Percentiles rank a stretch among this genome's conserved stretches.
phyloP scores from a whole-genome alignment of 1,139 yeast species.

The Saccharomyces hybrid region DNA sequence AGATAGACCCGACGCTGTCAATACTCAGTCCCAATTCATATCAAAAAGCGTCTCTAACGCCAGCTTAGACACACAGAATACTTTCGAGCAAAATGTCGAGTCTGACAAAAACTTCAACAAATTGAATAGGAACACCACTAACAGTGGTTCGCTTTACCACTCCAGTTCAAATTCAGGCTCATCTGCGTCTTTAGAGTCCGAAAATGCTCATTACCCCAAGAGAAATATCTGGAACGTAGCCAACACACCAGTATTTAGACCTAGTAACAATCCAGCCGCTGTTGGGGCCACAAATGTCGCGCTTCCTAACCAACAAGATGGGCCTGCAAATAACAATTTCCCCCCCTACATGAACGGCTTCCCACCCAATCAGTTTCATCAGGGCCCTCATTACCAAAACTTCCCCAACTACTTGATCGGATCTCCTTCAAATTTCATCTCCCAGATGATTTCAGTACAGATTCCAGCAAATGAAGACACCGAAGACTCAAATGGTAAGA shows the following conservation, averaged over 20 bases:
- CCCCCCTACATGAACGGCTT: slow-evolving; percentile 3
- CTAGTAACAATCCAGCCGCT: slow-evolving; percentile 6
- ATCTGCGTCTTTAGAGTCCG: neutral
- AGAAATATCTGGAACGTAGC: slow-evolving; percentile 27
- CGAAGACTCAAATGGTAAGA: neutral
- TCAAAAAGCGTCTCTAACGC: neutral
- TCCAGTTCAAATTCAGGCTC: neutral
- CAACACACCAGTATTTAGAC: slow-evolving; percentile 22
- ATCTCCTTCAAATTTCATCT: neutral
- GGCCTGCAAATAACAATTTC: slow-evolving; percentile 1
- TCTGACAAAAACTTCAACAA: neutral
- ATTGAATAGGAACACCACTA: neutral
- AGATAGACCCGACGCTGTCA: neutral
- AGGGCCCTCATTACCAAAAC: slow-evolving; percentile 3
- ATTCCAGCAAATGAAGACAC: neutral
- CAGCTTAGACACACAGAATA: slow-evolving; percentile 6
- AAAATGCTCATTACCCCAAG: neutral
- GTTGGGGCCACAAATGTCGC: slow-evolving; percentile 4
- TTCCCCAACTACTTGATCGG: neutral
- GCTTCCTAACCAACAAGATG: neutral
- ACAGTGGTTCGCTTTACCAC: neutral
- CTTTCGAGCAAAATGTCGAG: slow-evolving; percentile 3
- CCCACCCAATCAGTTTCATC: slow-evolving; percentile 3
- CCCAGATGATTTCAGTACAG: neutral
- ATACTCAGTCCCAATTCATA: neutral